These are phyloP conservation scores for Sporothrix variecibatus DNA, from an alignment of 2,329 filamentous ascomycete species.

Conservation along the genomic window DNA sequence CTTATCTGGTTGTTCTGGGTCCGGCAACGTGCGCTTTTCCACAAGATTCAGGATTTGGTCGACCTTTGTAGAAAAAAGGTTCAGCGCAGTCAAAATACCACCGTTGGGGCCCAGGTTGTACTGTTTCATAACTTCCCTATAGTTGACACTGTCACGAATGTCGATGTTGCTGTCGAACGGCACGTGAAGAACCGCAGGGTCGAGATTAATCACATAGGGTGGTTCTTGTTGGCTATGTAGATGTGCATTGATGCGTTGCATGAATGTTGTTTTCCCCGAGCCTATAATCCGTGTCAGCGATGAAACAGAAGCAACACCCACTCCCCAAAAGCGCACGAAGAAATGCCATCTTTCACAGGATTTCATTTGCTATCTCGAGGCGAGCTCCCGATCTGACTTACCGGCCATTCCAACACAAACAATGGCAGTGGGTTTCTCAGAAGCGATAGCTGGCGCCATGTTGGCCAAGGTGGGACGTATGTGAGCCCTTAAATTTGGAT, in stretches of 20 bases:
- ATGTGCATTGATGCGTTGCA: constrained; percentile 95
- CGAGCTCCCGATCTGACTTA: constrained; percentile 37
- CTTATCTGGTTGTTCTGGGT: constrained; percentile 59
- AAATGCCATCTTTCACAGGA: not conserved
- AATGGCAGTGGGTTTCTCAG: constrained; percentile 66
- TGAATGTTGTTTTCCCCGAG: constrained; percentile 99
- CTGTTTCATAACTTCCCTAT: constrained; percentile 99
- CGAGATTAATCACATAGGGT: constrained; percentile 95
- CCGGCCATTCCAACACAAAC: constrained; percentile 98
- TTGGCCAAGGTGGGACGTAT: not conserved
- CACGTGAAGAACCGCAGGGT: constrained; percentile 88
- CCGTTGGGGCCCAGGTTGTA: constrained; percentile 98
- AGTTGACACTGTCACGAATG: constrained; percentile 98
- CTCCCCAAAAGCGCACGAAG: no score
- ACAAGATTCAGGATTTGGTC: constrained; percentile 89
- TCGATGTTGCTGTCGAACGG: constrained; percentile 98
- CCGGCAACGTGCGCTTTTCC: constrained; percentile 78
- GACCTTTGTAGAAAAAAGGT: constrained; percentile 96
- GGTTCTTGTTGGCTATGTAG: constrained; percentile 78
- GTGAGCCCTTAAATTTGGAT: not conserved
- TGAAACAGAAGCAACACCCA: not conserved
- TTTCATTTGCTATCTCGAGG: no score
- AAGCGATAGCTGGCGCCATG: constrained; percentile 31
- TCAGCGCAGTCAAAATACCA: constrained; percentile 91
- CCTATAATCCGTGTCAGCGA: constrained; percentile 49